Evolutionary conservation across 768 basidiomycete species (phyloP).

Genomic region (Kwoniella dendrophila): DNA sequence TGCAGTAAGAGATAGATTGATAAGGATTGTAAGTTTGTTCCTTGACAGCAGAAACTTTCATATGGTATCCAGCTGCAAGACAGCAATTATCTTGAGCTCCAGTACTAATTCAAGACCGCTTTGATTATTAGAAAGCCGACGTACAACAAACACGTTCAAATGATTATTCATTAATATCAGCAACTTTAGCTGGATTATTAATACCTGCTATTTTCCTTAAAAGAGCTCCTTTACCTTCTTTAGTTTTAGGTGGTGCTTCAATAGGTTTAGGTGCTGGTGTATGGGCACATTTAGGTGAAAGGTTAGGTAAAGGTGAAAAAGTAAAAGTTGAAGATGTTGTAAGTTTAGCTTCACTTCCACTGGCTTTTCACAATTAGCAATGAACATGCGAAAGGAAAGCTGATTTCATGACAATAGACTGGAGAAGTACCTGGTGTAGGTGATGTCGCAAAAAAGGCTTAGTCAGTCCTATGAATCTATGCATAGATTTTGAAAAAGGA

Average conservation of each 20-base stretch:
- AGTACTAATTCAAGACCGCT: not conserved
- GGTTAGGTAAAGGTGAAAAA: conserved; percentile 36
- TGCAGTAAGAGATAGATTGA: conserved; percentile 38
- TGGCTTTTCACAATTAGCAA: too few species aligned
- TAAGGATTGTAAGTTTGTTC: conserved; percentile 35
- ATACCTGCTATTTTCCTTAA: conserved; percentile 49
- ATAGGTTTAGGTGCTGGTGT: conserved; percentile 50
- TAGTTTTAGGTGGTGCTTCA: conserved; percentile 50
- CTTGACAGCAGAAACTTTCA: not conserved
- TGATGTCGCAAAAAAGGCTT: conserved; percentile 7
- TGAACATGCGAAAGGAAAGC: not conserved
- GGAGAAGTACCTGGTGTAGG: conserved; percentile 17
- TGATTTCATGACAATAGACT: not conserved
- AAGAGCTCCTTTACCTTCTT: conserved; percentile 42
- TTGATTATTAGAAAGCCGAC: conserved; percentile 24
- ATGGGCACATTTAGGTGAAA: conserved; percentile 39
- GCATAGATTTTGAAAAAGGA: too few species aligned
- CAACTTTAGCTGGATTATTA: conserved; percentile 38
- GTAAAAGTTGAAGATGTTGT: conserved; percentile 48
- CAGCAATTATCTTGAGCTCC: not conserved
- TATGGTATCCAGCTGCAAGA: too few species aligned
- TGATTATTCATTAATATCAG: conserved; percentile 54
- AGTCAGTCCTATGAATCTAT: not conserved
- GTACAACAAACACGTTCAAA: conserved; percentile 45
- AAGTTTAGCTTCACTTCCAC: conserved; percentile 21